These are phyloP conservation scores for Fusarium penzigii DNA, from an alignment of 2,329 filamentous ascomycete genomes.

Conservation along the genomic window DNA sequence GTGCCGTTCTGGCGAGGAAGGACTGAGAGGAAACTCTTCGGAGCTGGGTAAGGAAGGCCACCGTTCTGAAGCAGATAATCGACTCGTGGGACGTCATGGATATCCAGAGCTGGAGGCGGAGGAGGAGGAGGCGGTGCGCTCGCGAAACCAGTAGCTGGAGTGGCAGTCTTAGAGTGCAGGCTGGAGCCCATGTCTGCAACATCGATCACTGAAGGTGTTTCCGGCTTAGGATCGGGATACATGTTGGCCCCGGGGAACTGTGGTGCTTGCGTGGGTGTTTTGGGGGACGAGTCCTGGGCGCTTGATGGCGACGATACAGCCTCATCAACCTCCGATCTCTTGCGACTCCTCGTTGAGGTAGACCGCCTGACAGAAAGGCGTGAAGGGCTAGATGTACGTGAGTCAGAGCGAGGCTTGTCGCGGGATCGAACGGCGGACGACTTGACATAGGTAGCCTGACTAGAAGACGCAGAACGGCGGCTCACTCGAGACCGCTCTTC, in stretches of 20 bases:
- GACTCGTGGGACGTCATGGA: constrained; percentile 75
- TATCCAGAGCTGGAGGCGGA: constrained; percentile 73
- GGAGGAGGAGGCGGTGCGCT: constrained; percentile 54
- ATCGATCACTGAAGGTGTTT: constrained; percentile 36
- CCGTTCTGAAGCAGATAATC: constrained; percentile 93
- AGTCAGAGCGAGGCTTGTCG: constrained; percentile 39
- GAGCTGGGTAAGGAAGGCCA: constrained; percentile 70
- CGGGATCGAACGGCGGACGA: constrained; percentile 36
- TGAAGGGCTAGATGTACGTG: constrained; percentile 36
- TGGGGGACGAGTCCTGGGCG: constrained; percentile 58
- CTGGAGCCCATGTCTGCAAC: constrained; percentile 37
- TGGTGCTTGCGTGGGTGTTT: constrained; percentile 58
- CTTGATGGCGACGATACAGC: constrained; percentile 49
- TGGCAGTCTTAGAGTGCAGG: constrained; percentile 41
- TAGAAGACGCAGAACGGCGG: constrained; percentile 57
- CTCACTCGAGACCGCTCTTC: constrained; percentile 56
- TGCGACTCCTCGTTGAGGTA: constrained; percentile 38
- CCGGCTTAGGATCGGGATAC: constrained; percentile 42
- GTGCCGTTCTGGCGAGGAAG: constrained; percentile 58
- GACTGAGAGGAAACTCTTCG: constrained; percentile 71
- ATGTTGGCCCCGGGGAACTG: constrained; percentile 45
- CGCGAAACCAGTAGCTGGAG: constrained; percentile 36
- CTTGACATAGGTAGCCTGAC: constrained; percentile 57
- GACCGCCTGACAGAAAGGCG: constrained; percentile 38
- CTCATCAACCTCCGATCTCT: constrained; percentile 42